Conservation (phyloP, 495 filamentous ascomycete genomes). For the Apodospora peruviana region DNA sequence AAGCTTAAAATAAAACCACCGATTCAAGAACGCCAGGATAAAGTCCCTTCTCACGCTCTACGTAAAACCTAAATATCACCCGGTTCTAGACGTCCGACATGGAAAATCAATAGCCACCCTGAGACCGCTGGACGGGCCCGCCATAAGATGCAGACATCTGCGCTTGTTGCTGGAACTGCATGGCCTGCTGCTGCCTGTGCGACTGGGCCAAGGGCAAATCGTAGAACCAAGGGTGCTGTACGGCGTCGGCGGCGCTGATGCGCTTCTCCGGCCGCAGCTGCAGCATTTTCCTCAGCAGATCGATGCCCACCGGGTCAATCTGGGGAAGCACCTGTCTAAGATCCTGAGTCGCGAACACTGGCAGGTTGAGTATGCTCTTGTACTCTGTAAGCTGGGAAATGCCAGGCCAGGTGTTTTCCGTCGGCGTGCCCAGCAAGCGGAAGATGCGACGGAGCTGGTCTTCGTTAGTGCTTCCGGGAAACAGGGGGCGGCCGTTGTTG, state of each 20-base stretch:
- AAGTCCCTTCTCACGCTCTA: too few species aligned
- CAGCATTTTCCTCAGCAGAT: constrained; percentile 82
- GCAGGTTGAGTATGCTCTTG: constrained; percentile 83
- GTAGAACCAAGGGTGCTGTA: constrained; percentile 85
- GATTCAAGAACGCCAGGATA: too few species aligned
- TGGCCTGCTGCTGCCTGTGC: too few species aligned
- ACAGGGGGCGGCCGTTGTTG: constrained; percentile 84
- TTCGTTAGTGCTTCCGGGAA: constrained; percentile 93
- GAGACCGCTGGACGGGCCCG: too few species aligned
- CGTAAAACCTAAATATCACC: too few species aligned
- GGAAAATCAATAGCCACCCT: too few species aligned
- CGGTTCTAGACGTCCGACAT: too few species aligned
- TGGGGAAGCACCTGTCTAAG: constrained; percentile 79
- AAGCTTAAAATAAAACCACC: too few species aligned
- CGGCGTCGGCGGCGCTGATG: constrained; percentile 74
- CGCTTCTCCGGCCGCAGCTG: constrained; percentile 90
- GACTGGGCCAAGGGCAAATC: constrained; percentile 34
- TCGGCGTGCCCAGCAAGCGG: constrained; percentile 93
- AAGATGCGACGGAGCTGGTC: constrained; percentile 95
- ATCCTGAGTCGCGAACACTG: constrained; percentile 94
- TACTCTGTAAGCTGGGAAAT: constrained; percentile 89
- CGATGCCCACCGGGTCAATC: constrained; percentile 79
- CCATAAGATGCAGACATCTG: too few species aligned
- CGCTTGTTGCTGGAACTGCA: constrained; percentile 34
- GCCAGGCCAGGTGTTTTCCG: constrained; percentile 86